Evolutionary conservation across 352 stramenopile genomes (phyloP), one percentile per base, ranked within the genome.

Genomic region (Globisporangium splendens): DNA sequence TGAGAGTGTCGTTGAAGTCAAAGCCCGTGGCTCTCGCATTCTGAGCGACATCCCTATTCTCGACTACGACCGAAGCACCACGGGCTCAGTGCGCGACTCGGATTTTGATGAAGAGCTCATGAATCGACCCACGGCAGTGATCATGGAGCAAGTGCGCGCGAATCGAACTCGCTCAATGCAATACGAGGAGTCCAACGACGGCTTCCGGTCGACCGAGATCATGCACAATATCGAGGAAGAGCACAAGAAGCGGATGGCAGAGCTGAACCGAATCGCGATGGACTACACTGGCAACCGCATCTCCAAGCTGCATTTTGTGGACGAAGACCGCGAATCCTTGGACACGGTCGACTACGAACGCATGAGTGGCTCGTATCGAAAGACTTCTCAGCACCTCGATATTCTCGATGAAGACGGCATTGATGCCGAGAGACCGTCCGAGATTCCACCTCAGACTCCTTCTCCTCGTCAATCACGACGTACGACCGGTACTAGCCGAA

Each of bases 161-260:
- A 68, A 77, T 35, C 68, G 75, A 43, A 62, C 52, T 49, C 61
- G 44, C 2, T 49, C 59, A 31, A 54, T 47, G 2, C 67, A 69
- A 10, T 64, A 18, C 15, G 53, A 50, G n/a, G n/a, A 15, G 21
- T 47, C 47, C n/a, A 68, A 82, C 10, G 72, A 77, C 51, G 59
- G 72, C 52, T 56, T 69, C 33, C 75, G 70, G n/a, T 62, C 47
- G 4, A 84, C 75, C 1, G 73, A 84, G 47, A 68, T 79, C 21
- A 62, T 89, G 56, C 66, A 65, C 18, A 70, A 68, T 54, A 68
- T 79, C 15, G 66, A 81, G 56, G 70, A 75, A 50, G 72, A 87
- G 52, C 79, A 89, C 53, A 60, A 56, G 18, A 70, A 61, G n/a
- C 74, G 79, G n/a, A 89, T 89, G 79, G 72, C 69, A 11, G 76